Base-by-base conservation (phyloP, 2,329 filamentous ascomycete genomes). In the Orbilia oligospora region DNA sequence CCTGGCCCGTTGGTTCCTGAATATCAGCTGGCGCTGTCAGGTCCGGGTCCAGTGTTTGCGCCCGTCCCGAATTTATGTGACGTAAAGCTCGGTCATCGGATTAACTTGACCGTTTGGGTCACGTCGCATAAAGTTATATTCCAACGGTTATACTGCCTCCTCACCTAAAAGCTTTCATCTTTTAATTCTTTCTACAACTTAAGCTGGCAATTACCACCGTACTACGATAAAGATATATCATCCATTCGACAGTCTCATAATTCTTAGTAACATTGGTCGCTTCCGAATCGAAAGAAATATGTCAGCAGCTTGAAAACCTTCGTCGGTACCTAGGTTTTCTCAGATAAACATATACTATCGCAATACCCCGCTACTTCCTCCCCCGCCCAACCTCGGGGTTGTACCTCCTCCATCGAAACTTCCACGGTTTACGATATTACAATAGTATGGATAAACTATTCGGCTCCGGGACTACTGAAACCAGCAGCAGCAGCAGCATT, bases 371-470 rank as follows among this genome's bases (percentile, higher is more conserved):
- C 51, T 20, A 68, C 48, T 10, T 14, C 22, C 63, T 14, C 22
- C 63, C 38, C 63, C 63, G 64, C 33, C 53, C 58, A 4, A 20
- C 14, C 44, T 14, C 64, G 53, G 53, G 16, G 9, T 9, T 58
- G 24, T 22, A 46, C 16, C 44, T 46, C 46, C 24, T 24, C 44
- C 44, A 33, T 48, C 36, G 41, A n/a, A 46, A 53, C 38, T 53
- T 65, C 22, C 27, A 24, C n/a, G 16, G 38, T 14, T 14, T 58
- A 38, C 27, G 53, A 9, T 38, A 3, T 9, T 46, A 20, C n/a
- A 46, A 38, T 30, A 6, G n/a, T 14, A 58, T 72, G 75, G 75
- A 78, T 27, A 71, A 55, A 41, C 30, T 63, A 1, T 38, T 58
- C 12, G n/a, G 66, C 33, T 36, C 33, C 2, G 9, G 33, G 16